A percentile compares a stretch with the other conserved stretches of the same genome.
These are phyloP conservation scores for Phylloporus rhodoxanthus DNA, from an alignment of 768 basidiomycete species.

Conservation along the genomic window DNA sequence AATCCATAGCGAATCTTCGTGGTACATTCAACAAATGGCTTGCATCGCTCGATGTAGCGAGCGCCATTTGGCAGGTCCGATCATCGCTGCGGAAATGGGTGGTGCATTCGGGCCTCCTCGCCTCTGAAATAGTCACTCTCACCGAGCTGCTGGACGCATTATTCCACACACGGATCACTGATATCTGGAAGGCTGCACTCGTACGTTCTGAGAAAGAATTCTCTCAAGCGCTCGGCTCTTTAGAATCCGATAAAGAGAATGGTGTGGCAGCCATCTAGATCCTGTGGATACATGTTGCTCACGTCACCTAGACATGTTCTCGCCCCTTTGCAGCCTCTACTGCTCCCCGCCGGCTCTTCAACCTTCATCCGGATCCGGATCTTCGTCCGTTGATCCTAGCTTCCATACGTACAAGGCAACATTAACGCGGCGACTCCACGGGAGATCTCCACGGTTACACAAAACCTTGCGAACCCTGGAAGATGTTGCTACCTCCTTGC, in stretches of 20 bases:
- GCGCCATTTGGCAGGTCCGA: slow-evolving; percentile 70
- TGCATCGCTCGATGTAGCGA: slow-evolving; percentile 47
- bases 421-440: slow-evolving; percentile 57
- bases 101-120: slow-evolving; percentile 37
- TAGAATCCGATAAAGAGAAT: slow-evolving; percentile 7
- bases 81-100: slow-evolving; percentile 46
- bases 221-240: slow-evolving; percentile 33
- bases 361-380: slow-evolving; percentile 35
- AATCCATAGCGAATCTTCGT: slow-evolving; percentile 43
- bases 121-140: slow-evolving; percentile 43
- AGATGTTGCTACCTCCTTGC: slow-evolving; percentile 49
- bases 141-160: slow-evolving; percentile 45
- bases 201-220: slow-evolving; percentile 42
- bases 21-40: slow-evolving; percentile 53
- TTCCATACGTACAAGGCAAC: slow-evolving; percentile 60
- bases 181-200: slow-evolving; percentile 55
- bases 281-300: slow-evolving; percentile 4
- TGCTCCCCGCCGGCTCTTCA: slow-evolving; percentile 45
- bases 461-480: slow-evolving; percentile 55
- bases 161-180: slow-evolving; percentile 47
- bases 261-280: slow-evolving; percentile 13
- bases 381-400: slow-evolving; percentile 34
- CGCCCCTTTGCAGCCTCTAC: slow-evolving; percentile 55
- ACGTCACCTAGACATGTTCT: slow-evolving; percentile 37
- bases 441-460: slow-evolving; percentile 59